Percentiles rank a stretch among this genome's conserved stretches.
phyloP scores from a whole-genome alignment of 1,284 basidiomycete species.

The Cystobasidiaceae sp. region DNA sequence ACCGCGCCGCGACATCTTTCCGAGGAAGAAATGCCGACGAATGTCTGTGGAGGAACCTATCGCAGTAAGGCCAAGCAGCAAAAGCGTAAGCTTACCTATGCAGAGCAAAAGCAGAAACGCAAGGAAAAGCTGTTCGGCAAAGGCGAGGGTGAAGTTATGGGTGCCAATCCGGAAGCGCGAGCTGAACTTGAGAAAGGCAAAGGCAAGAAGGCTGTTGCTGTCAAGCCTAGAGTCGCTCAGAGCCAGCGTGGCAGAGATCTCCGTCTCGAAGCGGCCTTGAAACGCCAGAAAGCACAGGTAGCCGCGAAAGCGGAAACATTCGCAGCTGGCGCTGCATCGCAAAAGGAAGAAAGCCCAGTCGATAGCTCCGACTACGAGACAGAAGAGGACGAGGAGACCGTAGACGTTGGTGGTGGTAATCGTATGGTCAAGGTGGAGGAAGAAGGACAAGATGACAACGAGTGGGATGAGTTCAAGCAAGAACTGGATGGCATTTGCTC shows the following conservation, averaged over 20 bases:
- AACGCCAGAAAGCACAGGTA: background rate
- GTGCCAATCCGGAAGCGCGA: conserved; percentile 1
- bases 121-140: conserved; percentile 25
- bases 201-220: conserved; percentile 12
- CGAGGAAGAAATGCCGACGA: conserved; percentile 18
- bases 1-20: conserved; percentile 12
- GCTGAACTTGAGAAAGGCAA: conserved; percentile 22
- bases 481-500: conserved; percentile 1
- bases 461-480: conserved; percentile 22
- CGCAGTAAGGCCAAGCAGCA: conserved; percentile 4
- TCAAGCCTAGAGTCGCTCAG: conserved; percentile 25
- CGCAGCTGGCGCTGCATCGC: background rate
- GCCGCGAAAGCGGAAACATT: background rate
- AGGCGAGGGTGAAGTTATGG: conserved; percentile 15
- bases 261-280: conserved; percentile 15
- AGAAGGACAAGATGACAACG: conserved; percentile 12
- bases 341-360: background rate
- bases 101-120: conserved; percentile 19
- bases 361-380: conserved; percentile 15
- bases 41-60: conserved; percentile 25
- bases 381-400: conserved; percentile 18
- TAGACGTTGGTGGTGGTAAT: conserved; percentile 21
- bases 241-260: conserved; percentile 25
- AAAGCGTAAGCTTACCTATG: conserved; percentile 27
- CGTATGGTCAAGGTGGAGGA: conserved; percentile 9